Base-by-base conservation (phyloP, 331 rosid genomes). In the Arachis monticola region DNA sequence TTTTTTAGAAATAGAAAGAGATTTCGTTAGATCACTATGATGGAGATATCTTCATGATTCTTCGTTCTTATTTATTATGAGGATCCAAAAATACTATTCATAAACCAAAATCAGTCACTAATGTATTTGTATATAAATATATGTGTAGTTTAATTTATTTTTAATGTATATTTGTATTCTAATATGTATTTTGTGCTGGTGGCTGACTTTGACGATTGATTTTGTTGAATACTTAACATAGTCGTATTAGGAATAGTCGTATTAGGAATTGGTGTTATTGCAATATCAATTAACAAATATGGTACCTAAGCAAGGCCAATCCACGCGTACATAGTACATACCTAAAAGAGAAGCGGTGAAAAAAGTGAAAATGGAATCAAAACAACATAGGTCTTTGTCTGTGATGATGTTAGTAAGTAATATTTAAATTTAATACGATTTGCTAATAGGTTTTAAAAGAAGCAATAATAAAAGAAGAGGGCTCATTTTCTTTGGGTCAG, bases 311-410 rank as follows among this genome's bases (percentile, higher is more conserved):
- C 68, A 44, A 9, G 60, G n/a, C 27, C 14, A 65, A 22, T 47
- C 72, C 80, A 69, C 69, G 44, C 46, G 22, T 17, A 17, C 22
- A 17, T 17, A 17, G 72, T 66, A 4, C 51, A 67, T 60, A 4
- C 42, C 63, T 50, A 17, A 22, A 76, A 47, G 66, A 59, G 11
- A 64, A 70, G 84, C 58, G 46, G 56, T 67, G 51, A 48, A 56
- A 66, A 53, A 57, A 46, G 56, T 67, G 51, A 48, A 56, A 66
- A 53, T 7, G n/a, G 13, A 13, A 56, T 64, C 64, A 47, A 64
- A 57, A 60, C 53, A 78, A 50, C 76, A 64, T 2, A 58, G 46
- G 53, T 67, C 69, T 60, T 63, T 46, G 46, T 74, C 72, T 61
- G 40, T 11, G 22, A 44, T 55, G 3, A 67, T 48, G 38, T 76